Evolutionary conservation across 2,329 filamentous ascomycete species (phyloP).

Genomic region (Fusarium sp.): DNA sequence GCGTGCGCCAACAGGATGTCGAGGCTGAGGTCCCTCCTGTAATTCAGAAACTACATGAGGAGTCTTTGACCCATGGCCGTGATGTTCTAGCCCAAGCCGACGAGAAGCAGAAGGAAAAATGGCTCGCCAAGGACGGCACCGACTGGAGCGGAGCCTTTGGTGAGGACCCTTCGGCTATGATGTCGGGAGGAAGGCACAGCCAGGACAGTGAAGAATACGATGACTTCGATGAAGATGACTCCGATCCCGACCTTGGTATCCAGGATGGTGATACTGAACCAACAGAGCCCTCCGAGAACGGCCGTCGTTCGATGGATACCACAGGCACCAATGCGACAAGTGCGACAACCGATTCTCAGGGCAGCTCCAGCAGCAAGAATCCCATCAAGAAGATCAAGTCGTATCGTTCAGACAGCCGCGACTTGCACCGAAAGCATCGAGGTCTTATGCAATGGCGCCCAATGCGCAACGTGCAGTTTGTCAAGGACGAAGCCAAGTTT

Average conservation of each 20-base stretch:
- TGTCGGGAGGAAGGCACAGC: slow-evolving; percentile 50
- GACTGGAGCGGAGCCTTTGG: slow-evolving; percentile 92
- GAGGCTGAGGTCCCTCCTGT: slow-evolving; percentile 76
- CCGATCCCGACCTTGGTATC: slow-evolving; percentile 67
- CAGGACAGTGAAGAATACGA: slow-evolving; percentile 54
- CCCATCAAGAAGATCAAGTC: slow-evolving; percentile 69
- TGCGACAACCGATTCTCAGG: slow-evolving; percentile 48
- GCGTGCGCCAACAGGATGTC: slow-evolving; percentile 79
- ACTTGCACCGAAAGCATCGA: slow-evolving; percentile 85
- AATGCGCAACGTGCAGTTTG: slow-evolving; percentile 85
- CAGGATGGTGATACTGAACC: slow-evolving; percentile 61
- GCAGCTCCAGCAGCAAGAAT: slow-evolving; percentile 58
- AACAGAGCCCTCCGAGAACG: slow-evolving; percentile 45
- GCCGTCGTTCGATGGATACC: slow-evolving; percentile 55
- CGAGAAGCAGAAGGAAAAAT: slow-evolving; percentile 78
- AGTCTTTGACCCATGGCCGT: slow-evolving; percentile 80
- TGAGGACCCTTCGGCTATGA: slow-evolving; percentile 70
- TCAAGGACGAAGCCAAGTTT: slow-evolving; percentile 86
- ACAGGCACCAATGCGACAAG: slow-evolving; percentile 46
- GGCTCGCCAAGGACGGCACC: slow-evolving; percentile 81
- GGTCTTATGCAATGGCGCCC: slow-evolving; percentile 97
- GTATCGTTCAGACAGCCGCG: slow-evolving; percentile 74
- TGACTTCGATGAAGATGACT: slow-evolving; percentile 53
- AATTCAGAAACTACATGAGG: slow-evolving; percentile 81
- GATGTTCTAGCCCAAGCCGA: slow-evolving; percentile 81